Evolutionary conservation across 2,329 filamentous ascomycete species (phyloP), one percentile per base, ranked within the genome.

Genomic region (Davidsoniella australis): DNA sequence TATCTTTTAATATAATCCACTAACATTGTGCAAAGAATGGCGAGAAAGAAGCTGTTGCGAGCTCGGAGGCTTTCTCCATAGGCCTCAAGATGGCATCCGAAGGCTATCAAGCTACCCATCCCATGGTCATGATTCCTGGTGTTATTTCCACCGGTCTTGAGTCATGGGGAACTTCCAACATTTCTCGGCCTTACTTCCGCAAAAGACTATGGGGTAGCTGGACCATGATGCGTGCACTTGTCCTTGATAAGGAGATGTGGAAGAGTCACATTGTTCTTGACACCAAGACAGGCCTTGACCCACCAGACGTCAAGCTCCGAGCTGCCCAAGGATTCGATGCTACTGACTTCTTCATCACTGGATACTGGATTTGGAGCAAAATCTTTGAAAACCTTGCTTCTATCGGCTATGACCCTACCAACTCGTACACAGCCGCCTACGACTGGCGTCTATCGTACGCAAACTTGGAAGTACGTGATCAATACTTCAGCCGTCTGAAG

Each of bases 351-450:
- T 91, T 93, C 64, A 82, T 83, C 54, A 82, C 79, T 0, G 79
- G 78, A 8, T 98, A 98, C 66, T 98, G 91, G 91, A 96, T 98
- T 53, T 95, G 88, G 88, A 95, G 85, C 66, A 96, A 96, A 66
- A 95, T 98, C 53, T 72, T 98, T 45, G 91, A 98, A 66, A 98
- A 98, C 59, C 70, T 98, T 47, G 91, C 91, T 0, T 91, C 87
- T 0, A 83, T 98, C 52, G 91, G 91, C 12, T 98, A 98, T 62
- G 91, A 98, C 60, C 89, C 91, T 20, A 80, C 75, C 29, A 82
- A 78, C 58, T 78, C 76, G 2, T 82, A 74, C 57, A 82, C 78
- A 0, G 79, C 79, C 1, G 75, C 78, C 8, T 75, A 98, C 61
- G 91, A 98, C 65, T 98, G 91, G 91, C 78, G 91, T 20, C 68